Evolutionary conservation across 1,284 basidiomycete genomes (phyloP).

Genomic region (Sphaerobolus stellatus): DNA sequence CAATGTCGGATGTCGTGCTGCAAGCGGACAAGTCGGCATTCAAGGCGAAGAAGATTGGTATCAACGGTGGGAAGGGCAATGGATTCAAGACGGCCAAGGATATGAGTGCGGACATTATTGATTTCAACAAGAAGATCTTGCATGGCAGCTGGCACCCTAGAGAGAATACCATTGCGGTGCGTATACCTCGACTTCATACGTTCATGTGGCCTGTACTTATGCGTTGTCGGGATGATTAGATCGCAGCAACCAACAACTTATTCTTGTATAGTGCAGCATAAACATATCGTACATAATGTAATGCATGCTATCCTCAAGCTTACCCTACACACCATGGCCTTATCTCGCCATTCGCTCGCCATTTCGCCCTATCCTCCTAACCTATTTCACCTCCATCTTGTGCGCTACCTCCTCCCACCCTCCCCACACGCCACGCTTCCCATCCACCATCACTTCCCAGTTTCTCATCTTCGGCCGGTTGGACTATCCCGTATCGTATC

Average conservation of each 20-base stretch:
- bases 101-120: constrained; percentile 88
- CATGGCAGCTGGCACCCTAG: constrained; percentile 97
- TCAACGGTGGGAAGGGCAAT: constrained; percentile 66
- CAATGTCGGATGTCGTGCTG: constrained; percentile 86
- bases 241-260: constrained; percentile 93
- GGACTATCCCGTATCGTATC: too few species aligned
- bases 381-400: too few species aligned
- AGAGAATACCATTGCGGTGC: constrained; percentile 95
- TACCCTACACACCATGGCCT: too few species aligned
- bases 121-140: constrained; percentile 99
- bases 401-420: too few species aligned
- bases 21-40: constrained; percentile 99
- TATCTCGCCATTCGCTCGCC: too few species aligned
- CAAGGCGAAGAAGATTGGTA: constrained; percentile 98
- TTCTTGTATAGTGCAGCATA: constrained; percentile 54
- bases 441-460: too few species aligned
- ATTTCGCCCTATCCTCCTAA: too few species aligned
- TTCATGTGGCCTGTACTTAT: constrained; percentile 7
- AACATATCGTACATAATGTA: too few species aligned
- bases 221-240: constrained; percentile 47
- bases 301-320: too few species aligned
- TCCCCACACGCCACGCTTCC: too few species aligned
- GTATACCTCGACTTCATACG: constrained; percentile 30
- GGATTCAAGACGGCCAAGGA: constrained; percentile 68
- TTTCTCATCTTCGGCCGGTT: too few species aligned